Base-by-base conservation (phyloP, 768 basidiomycete species). In the Kwoniella shandongensis region DNA sequence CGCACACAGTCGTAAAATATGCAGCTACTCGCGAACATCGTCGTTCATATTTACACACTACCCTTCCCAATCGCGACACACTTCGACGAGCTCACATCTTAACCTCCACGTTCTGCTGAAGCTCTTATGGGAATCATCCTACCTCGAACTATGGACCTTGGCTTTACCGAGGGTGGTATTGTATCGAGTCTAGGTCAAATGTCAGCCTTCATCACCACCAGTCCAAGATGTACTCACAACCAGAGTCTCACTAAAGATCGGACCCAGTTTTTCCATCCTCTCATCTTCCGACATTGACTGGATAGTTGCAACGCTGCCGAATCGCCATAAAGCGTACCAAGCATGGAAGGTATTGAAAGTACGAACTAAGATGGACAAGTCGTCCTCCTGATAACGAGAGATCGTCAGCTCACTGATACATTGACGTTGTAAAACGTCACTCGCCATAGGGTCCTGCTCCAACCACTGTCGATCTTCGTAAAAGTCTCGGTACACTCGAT, bases 341-440 rank as follows among this genome's bases (percentile, higher is more conserved):
- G 59, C 58, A 18, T 53, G 46, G 40, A 57, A 60, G 23, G 55
- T 40, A 36, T 64, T 64, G 1, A 63, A 56, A 2, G 48, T 32
- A 23, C n/a, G 20, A 25, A 35, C 36, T 17, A 63, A 20, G 5
- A 46, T 13, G 8, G 29, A n/a, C 7, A 51, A 40, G 7, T 51
- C 50, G 25, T 18, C 11, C 27, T 51, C 39, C 50, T 51, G 35
- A 6, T 27, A 27, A 3, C 13, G n/a, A 25, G 11, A 13, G 17
- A 13, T 10, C 11, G 17, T 13, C 17, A 50, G 18, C 18, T 17
- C 4, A 40, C 35, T 18, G 23, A 8, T n/a, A 22, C n/a, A n/a
- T n/a, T n/a, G n/a, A n/a, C n/a, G n/a, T n/a, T n/a, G n/a, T n/a
- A n/a, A n/a, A n/a, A n/a, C n/a, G n/a, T n/a, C n/a, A 47, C 54